phyloP scores from a whole-genome alignment of 2,329 filamentous ascomycete species.

The Aspergillus flavus region DNA sequence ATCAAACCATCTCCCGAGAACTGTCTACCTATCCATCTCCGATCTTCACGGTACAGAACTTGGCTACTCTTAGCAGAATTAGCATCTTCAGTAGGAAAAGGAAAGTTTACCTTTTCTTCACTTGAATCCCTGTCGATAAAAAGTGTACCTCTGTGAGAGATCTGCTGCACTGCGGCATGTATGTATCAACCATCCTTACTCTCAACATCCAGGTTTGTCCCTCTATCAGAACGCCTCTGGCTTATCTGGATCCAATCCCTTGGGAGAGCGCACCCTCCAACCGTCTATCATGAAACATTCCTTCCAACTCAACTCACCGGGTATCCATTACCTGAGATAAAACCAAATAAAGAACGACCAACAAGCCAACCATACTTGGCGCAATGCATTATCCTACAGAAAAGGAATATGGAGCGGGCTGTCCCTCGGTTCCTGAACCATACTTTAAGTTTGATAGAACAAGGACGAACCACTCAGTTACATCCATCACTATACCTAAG shows the following conservation, averaged over 20 bases:
- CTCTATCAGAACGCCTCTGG: not conserved
- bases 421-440: not conserved
- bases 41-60: not conserved
- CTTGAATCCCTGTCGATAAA: not conserved
- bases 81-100: not conserved
- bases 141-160: not conserved
- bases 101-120: not conserved
- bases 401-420: not conserved
- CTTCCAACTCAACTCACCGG: conserved; percentile 6
- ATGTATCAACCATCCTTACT: not conserved
- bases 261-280: not conserved
- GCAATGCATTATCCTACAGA: not conserved
- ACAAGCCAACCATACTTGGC: not conserved
- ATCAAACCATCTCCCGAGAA: not conserved
- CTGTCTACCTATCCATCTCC: not conserved
- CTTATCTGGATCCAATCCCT: not conserved
- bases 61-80: not conserved
- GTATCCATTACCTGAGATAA: conserved; percentile 3
- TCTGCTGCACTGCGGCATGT: not conserved
- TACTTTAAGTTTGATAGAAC: not conserved
- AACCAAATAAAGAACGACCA: not conserved
- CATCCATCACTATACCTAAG: not conserved
- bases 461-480: not conserved
- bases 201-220: not conserved
- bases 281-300: not conserved